Conservation (phyloP, 108 stramenopile species). For the Cylindrotheca closterium region DNA sequence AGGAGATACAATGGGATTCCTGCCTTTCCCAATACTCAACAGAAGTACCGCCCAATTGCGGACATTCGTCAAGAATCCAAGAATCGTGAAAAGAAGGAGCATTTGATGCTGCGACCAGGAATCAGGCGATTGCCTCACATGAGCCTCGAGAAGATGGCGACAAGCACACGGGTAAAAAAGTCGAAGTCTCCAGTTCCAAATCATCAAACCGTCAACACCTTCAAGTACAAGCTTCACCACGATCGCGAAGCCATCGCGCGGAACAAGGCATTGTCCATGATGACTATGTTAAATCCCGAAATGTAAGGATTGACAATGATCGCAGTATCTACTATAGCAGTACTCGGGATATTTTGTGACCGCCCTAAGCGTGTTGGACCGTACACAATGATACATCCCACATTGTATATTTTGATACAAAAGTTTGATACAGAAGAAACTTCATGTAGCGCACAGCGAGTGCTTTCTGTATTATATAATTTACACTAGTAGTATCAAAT, state of each 20-base stretch:
- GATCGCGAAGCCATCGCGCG: constrained; percentile 27
- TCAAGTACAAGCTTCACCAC: constrained; percentile 25
- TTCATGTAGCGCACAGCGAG: too few relatives aligned
- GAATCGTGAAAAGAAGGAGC: neutral
- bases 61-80: constrained; percentile 1
- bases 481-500: neutral
- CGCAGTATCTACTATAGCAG: neutral
- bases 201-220: constrained; percentile 23
- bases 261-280: constrained; percentile 20
- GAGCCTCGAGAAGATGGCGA: neutral
- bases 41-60: neutral
- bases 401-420: neutral
- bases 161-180: constrained; percentile 11
- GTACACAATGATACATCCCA: neutral
- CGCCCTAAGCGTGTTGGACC: neutral
- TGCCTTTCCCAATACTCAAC: neutral
- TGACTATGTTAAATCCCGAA: constrained; percentile 3
- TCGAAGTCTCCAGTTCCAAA: constrained; percentile 10
- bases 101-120: neutral
- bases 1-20: too few relatives aligned
- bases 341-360: neutral
- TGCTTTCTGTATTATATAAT: too few relatives aligned
- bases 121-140: neutral
- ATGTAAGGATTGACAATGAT: neutral
- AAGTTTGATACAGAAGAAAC: too few relatives aligned